Conservation (phyloP, 306 rosid species). For the Rosa persica region DNA sequence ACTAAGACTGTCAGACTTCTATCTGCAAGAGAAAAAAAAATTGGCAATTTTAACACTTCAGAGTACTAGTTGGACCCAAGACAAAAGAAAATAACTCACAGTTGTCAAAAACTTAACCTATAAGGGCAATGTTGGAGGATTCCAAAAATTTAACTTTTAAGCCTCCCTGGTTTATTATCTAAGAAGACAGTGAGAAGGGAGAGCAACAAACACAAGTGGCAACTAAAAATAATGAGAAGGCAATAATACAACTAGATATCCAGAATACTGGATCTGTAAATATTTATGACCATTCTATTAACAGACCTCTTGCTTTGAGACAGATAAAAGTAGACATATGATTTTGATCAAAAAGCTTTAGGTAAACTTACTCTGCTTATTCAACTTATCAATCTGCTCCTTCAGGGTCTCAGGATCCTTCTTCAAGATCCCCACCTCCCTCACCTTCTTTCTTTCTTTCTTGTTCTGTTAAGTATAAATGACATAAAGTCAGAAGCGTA, state of each 20-base stretch:
- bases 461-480: slow-evolving; percentile 59
- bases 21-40: no score
- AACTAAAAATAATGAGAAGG: background rate
- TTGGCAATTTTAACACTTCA: background rate
- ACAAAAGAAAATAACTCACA: background rate
- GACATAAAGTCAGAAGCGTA: slow-evolving; percentile 10
- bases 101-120: background rate
- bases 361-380: slow-evolving; percentile 78
- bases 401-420: slow-evolving; percentile 84
- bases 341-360: background rate
- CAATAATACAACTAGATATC: background rate
- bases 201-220: background rate
- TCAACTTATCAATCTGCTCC: slow-evolving; percentile 94
- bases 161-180: background rate
- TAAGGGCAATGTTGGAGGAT: no score
- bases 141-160: background rate
- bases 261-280: background rate
- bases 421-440: slow-evolving; percentile 99
- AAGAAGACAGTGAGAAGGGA: background rate
- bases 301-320: background rate
- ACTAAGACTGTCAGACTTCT: background rate
- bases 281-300: background rate
- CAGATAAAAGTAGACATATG: background rate
- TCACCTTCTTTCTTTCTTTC: slow-evolving; percentile 96
- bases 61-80: background rate